phyloP scores from a whole-genome alignment of 192 early-diverging fungal species.

The Helicostylum pulchrum region DNA sequence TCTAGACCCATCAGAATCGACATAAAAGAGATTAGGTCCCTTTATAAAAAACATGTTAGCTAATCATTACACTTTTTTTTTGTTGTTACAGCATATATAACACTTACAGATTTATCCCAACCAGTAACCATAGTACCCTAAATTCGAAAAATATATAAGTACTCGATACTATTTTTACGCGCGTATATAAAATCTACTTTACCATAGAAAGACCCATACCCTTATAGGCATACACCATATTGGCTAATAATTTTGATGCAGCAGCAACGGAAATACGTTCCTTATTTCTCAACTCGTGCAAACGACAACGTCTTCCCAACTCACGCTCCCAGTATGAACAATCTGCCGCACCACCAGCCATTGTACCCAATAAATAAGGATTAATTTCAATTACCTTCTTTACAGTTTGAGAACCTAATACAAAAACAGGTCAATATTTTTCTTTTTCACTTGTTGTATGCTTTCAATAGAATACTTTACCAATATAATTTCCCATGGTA shows the following conservation, averaged over 20 bases:
- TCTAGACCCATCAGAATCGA: conserved; percentile 92
- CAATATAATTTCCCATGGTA: conserved; percentile 85
- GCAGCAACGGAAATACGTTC: conserved; percentile 98
- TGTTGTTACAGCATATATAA: neutral
- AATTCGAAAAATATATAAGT: neutral
- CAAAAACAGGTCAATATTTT: neutral
- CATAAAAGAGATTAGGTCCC: conserved; percentile 94
- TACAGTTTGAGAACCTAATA: conserved; percentile 84
- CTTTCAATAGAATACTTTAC: conserved; percentile 38
- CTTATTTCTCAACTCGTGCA: conserved; percentile 97
- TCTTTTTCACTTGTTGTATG: neutral
- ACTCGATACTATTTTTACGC: neutral
- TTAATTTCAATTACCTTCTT: conserved; percentile 99
- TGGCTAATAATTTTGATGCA: conserved; percentile 93
- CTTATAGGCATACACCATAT: conserved; percentile 98
- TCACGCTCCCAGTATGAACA: conserved; percentile 99
- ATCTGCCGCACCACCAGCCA: conserved; percentile 99
- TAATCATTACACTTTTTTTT: neutral
- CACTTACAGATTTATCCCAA: conserved; percentile 87
- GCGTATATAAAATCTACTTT: neutral
- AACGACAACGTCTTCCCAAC: conserved; percentile 86
- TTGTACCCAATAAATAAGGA: conserved; percentile 95
- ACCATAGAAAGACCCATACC: conserved; percentile 98
- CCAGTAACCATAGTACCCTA: conserved; percentile 97
- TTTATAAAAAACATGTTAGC: conserved; percentile 20